Conservation (phyloP, 2,329 filamentous ascomycete species). For the Aspergillus viridinutans region DNA sequence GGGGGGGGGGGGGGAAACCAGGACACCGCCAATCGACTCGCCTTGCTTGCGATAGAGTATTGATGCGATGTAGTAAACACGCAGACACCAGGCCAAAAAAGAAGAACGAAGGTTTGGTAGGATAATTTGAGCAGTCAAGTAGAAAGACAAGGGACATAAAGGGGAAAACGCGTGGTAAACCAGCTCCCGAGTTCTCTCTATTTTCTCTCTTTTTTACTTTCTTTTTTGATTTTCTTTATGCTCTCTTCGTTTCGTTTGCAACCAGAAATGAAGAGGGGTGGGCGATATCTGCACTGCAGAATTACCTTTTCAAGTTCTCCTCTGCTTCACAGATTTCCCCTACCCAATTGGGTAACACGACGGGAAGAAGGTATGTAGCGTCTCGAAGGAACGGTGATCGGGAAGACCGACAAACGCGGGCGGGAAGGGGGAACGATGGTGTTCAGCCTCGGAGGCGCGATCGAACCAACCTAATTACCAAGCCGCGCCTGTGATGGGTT, state of each 20-base stretch:
- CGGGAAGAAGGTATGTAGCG: constrained; percentile 11
- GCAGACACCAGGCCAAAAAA: not conserved
- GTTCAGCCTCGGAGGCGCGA: constrained; percentile 19
- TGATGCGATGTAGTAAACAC: not conserved
- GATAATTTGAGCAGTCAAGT: not conserved
- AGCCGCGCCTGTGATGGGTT: constrained; percentile 6
- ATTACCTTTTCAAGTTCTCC: constrained; percentile 18
- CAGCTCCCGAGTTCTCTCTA: constrained; percentile 1
- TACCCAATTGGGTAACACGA: constrained; percentile 19
- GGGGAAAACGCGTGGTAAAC: not conserved
- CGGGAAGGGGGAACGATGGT: constrained; percentile 11
- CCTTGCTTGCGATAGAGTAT: not conserved
- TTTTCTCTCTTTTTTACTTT: constrained; percentile 5
- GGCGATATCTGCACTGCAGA: not conserved
- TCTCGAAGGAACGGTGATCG: constrained; percentile 20
- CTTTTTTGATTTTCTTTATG: constrained; percentile 10
- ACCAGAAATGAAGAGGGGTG: not conserved
- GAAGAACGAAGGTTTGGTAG: too few species aligned
- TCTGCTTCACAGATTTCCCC: constrained; percentile 18
- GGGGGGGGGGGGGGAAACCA: not conserved
- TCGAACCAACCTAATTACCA: constrained; percentile 11
- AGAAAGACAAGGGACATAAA: not conserved
- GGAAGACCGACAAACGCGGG: constrained; percentile 19
- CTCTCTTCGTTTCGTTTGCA: constrained; percentile 10
- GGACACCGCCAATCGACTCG: not conserved